A percentile compares a stretch with the other conserved stretches of the same genome.
phyloP scores from a whole-genome alignment of 495 filamentous ascomycete species.

The Daldinia decipiens region DNA sequence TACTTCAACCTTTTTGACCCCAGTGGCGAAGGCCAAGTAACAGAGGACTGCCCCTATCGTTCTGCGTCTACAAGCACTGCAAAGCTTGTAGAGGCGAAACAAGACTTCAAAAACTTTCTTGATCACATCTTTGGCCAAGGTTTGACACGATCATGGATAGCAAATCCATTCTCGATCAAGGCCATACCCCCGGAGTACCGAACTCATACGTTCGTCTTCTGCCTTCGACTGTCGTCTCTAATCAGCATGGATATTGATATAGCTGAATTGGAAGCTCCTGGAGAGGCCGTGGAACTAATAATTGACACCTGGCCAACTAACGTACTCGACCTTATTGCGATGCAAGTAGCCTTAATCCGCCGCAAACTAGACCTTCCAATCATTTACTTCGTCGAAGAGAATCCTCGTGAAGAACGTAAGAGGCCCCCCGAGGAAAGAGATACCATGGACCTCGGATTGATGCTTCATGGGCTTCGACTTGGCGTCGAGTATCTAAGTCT shows the following conservation, averaged over 20 bases:
- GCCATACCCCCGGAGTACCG: conserved; percentile 73
- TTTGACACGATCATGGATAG: conserved; percentile 65
- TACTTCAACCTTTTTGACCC: conserved; percentile 76
- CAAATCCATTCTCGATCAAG: conserved; percentile 77
- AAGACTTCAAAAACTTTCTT: conserved; percentile 78
- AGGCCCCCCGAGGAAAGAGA: conserved; percentile 52
- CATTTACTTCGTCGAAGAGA: conserved; percentile 71
- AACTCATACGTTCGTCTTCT: conserved; percentile 72
- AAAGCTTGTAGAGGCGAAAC: conserved; percentile 75
- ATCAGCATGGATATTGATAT: conserved; percentile 64
- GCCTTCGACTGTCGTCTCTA: conserved; percentile 70
- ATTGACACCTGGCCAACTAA: conserved; percentile 69
- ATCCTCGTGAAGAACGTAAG: conserved; percentile 57
- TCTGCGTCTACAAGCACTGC: conserved; percentile 58
- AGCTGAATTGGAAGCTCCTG: conserved; percentile 71
- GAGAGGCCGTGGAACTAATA: conserved; percentile 77
- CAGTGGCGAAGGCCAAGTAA: conserved; percentile 49
- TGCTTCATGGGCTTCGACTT: conserved; percentile 75
- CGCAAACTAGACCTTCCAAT: conserved; percentile 74
- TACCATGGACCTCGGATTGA: conserved; percentile 66
- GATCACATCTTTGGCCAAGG: conserved; percentile 70
- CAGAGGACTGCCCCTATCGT: conserved; percentile 58
- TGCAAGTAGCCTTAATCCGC: conserved; percentile 67
- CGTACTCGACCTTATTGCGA: conserved; percentile 63
- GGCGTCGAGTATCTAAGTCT: conserved; percentile 78